Evolutionary conservation across 805 yeast species (phyloP).

Genomic region (Kazachstania bromeliacearum): DNA sequence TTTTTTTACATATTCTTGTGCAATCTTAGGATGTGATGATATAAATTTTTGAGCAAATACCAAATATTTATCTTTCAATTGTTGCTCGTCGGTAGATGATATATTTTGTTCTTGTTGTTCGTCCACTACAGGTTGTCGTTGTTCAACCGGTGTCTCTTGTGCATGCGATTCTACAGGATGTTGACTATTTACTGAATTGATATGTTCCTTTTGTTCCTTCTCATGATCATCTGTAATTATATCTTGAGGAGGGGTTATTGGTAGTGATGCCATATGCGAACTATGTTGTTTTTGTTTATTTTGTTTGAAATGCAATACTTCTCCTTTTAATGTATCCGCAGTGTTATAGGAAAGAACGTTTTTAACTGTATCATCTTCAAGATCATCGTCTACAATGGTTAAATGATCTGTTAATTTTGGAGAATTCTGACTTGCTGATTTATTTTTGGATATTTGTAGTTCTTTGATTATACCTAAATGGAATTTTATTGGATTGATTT

Average conservation of each 20-base stretch:
- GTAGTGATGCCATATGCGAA: background rate
- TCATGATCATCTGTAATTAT: background rate
- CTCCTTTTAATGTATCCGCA: slow-evolving; percentile 23
- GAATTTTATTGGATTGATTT: slow-evolving; percentile 26
- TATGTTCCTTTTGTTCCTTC: slow-evolving; percentile 1
- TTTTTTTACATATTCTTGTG: slow-evolving; percentile 26
- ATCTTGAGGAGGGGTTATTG: background rate
- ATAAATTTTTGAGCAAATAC: slow-evolving; percentile 26
- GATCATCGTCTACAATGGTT: slow-evolving; percentile 7
- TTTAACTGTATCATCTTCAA: slow-evolving; percentile 18
- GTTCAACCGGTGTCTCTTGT: background rate
- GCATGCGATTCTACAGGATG: too few species aligned
- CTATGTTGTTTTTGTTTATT: slow-evolving; percentile 17
- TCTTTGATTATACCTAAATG: slow-evolving; percentile 29
- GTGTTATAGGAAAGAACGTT: slow-evolving; percentile 19
- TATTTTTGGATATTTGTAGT: slow-evolving; percentile 18
- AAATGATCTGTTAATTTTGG: background rate
- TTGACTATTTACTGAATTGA: background rate
- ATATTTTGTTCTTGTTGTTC: slow-evolving; percentile 3
- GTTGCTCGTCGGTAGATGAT: slow-evolving; percentile 9
- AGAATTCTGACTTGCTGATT: background rate
- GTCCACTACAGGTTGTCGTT: background rate
- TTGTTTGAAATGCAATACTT: slow-evolving; percentile 27
- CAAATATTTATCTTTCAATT: slow-evolving; percentile 17
- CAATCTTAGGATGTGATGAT: slow-evolving; percentile 28